phyloP scores from a whole-genome alignment of 208 protist genomes.

The Wallacemonas sp. region DNA sequence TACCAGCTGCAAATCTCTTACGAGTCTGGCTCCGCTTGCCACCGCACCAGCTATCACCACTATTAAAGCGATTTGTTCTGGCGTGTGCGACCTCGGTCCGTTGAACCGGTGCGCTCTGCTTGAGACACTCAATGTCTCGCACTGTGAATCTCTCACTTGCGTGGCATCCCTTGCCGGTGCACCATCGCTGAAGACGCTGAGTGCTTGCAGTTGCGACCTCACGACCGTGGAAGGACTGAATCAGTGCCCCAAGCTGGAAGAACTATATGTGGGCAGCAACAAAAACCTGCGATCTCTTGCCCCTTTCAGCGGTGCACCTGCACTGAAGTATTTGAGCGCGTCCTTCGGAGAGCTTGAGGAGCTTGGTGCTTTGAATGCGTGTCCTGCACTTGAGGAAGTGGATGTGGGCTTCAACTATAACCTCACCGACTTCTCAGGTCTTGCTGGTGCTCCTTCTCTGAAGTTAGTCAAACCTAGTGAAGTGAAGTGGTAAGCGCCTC shows the following conservation, averaged over 20 bases:
- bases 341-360: neutral
- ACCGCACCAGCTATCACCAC: neutral
- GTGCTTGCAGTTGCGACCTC: neutral
- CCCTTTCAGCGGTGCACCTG: neutral
- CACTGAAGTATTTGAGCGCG: neutral
- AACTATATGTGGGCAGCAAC: neutral
- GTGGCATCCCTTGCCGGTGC: neutral
- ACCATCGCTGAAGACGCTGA: neutral
- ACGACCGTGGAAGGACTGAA: neutral
- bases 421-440: neutral
- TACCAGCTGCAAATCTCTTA: neutral
- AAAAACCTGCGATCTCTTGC: neutral
- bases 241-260: neutral
- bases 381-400: neutral
- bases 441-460: neutral
- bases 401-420: neutral
- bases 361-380: neutral
- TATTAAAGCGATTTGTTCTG: neutral
- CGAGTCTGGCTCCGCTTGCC: neutral
- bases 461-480: too few relatives aligned
- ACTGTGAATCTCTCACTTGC: neutral
- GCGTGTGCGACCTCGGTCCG: neutral
- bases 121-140: neutral
- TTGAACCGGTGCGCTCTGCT: neutral
- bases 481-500: too few relatives aligned